Evolutionary conservation across 345 rosid genomes (phyloP), one percentile per base, ranked within the genome.

Genomic region (Aquilaria malaccensis): DNA sequence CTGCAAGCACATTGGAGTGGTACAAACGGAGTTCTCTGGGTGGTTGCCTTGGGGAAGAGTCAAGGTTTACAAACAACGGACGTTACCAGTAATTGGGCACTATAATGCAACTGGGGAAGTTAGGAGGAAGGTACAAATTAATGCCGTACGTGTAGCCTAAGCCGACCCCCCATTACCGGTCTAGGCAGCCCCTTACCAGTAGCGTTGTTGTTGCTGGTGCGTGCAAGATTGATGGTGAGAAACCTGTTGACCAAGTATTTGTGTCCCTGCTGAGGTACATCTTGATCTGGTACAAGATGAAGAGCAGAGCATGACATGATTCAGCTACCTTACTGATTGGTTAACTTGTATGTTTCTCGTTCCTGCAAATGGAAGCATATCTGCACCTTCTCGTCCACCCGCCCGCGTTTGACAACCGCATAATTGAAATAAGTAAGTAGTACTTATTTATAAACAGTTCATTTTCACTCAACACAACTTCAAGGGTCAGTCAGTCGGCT

Each of bases 21-120:
- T 33, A 32, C 9, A 56, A 10, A 2, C 14, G 37, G 37, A n/a
- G 50, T 15, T 58, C 22, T 22, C 50, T 15, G 49, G 15, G 29
- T 58, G 61, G 31, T 58, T n/a, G 0, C 22, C 22, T 45, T 14
- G 45, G 61, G 61, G 50, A 58, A 37, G 61, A 58, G 61, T 58
- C 6, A 58, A 58, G 45, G 61, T 58, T 43, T 58, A 58, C 45
- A 2, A 9, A 9, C 49, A 58, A 45, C 45, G 31, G 33, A 58
- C 61, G 45, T 6, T 58, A 9, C 50, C 61, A 30, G 61, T 58
- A 45, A 43, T 41, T 29, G 61, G n/a, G 9, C 37, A 58, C 37
- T 58, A 58, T 11, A 9, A 3, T 3, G 47, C 50, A 45, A 58
- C 37, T 3, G 61, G 61, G 11, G 45, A 37, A 30, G 32, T 58